These are phyloP conservation scores for Chloranthus sessilifolius DNA, from an alignment of 164 flowering plant species.

Conservation along the genomic window DNA sequence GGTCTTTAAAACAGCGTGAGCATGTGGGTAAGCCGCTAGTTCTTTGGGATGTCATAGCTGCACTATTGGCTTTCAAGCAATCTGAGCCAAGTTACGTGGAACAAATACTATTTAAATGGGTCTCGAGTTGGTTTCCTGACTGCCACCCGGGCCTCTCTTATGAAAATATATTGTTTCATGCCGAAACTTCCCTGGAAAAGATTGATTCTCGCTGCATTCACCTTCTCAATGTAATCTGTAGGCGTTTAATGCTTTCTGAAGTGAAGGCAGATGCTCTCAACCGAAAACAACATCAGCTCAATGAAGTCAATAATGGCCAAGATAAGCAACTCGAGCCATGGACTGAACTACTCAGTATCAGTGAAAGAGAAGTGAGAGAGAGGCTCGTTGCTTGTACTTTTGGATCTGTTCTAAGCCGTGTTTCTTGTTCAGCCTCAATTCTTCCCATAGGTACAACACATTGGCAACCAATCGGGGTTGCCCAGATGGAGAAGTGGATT, in stretches of 20 bases:
- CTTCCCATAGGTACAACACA: constrained; percentile 10
- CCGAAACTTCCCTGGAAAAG: constrained; percentile 23
- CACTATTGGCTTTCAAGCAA: constrained; percentile 58
- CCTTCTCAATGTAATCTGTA: constrained; percentile 61
- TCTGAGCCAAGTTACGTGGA: constrained; percentile 44
- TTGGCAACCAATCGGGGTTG: constrained; percentile 67
- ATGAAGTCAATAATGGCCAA: constrained; percentile 18
- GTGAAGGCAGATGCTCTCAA: constrained; percentile 31
- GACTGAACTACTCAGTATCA: constrained; percentile 38
- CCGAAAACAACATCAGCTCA: constrained; percentile 14
- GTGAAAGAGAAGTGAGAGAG: constrained; percentile 69
- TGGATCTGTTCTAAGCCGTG: constrained; percentile 26
- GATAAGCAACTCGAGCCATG: constrained; percentile 35
- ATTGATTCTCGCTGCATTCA: constrained; percentile 59
- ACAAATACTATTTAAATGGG: constrained; percentile 50
- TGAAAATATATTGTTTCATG: constrained; percentile 26
- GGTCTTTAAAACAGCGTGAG: constrained; percentile 53
- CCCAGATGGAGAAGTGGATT: constrained; percentile 79
- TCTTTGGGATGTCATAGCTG: constrained; percentile 74
- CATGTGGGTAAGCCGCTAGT: constrained; percentile 43
- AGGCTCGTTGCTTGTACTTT: constrained; percentile 64
- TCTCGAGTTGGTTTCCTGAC: constrained; percentile 31
- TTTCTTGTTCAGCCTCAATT: constrained; percentile 20
- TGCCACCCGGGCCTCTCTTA: constrained; percentile 15
- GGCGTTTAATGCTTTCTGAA: constrained; percentile 52